Evolutionary conservation across 164 flowering plant species (phyloP).

Genomic region (Aristolochia fimbriata): DNA sequence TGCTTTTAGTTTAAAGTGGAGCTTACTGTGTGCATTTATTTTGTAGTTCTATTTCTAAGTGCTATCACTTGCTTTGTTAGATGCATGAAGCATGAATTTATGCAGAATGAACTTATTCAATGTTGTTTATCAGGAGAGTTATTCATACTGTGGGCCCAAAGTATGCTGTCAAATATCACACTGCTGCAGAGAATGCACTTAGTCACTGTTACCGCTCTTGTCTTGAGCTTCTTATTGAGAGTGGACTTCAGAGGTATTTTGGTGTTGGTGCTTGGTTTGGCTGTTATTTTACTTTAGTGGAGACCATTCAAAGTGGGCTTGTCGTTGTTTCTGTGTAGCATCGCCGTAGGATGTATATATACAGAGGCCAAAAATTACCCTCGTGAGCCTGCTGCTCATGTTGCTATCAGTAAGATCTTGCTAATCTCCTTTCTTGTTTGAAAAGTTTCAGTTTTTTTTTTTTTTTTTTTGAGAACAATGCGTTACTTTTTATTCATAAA

Average conservation of each 20-base stretch:
- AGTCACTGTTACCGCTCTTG: slow-evolving; percentile 98
- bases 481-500: too few species aligned
- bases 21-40: too few species aligned
- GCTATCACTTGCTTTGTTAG: too few species aligned
- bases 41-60: too few species aligned
- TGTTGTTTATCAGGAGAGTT: slow-evolving; percentile 54
- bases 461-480: neutral
- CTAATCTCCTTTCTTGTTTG: slow-evolving; percentile 1
- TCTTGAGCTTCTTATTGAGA: slow-evolving; percentile 94
- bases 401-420: slow-evolving; percentile 80
- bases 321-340: slow-evolving; percentile 45
- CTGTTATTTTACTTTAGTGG: slow-evolving; percentile 3
- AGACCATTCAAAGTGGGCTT: slow-evolving; percentile 3
- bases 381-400: slow-evolving; percentile 99
- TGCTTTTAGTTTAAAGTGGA: too few species aligned
- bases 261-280: neutral
- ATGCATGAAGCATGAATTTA: neutral
- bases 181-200: slow-evolving; percentile 98
- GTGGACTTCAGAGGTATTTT: slow-evolving; percentile 67
- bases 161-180: slow-evolving; percentile 97
- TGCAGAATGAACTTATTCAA: neutral
- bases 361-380: slow-evolving; percentile 96
- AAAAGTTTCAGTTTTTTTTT: neutral
- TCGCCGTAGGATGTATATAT: slow-evolving; percentile 94
- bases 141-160: slow-evolving; percentile 99